phyloP scores from a whole-genome alignment of 164 flowering plant genomes.

The Aristolochia californica region DNA sequence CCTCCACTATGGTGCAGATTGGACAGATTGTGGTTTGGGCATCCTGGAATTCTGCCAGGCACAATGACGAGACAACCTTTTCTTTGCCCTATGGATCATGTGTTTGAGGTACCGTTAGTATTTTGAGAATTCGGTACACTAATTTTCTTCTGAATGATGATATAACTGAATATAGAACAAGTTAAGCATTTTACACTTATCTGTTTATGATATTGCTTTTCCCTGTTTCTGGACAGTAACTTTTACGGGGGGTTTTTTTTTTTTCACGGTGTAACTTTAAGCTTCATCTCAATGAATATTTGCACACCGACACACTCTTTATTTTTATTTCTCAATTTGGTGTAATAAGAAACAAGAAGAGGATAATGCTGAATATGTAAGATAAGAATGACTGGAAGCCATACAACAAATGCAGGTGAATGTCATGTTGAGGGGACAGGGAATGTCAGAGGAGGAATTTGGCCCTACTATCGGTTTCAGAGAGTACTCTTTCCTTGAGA shows the following conservation, averaged over 20 bases:
- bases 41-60: slow-evolving; percentile 83
- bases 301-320: too few relatives aligned
- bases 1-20: slow-evolving; percentile 98
- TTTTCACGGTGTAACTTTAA: too few relatives aligned
- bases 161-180: too few relatives aligned
- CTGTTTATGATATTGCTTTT: too few relatives aligned
- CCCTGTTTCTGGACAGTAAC: too few relatives aligned
- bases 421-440: slow-evolving; percentile 55
- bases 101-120: slow-evolving; percentile 68
- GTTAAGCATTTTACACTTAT: too few relatives aligned
- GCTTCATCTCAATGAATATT: too few relatives aligned
- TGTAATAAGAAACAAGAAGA: background rate
- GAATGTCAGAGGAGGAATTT: slow-evolving; percentile 50
- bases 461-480: slow-evolving; percentile 67
- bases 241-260: too few relatives aligned
- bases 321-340: background rate
- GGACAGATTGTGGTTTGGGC: slow-evolving; percentile 94
- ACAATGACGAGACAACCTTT: slow-evolving; percentile 88
- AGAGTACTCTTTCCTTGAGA: slow-evolving; percentile 81
- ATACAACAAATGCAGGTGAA: slow-evolving; percentile 48
- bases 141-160: too few relatives aligned
- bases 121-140: background rate
- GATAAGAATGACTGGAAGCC: slow-evolving; percentile 1
- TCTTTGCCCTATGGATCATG: slow-evolving; percentile 95
- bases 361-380: too few relatives aligned